Evolutionary conservation across 2,329 filamentous ascomycete species (phyloP), one percentile per base, ranked within the genome.

Genomic region (Penicillium oxalicum): DNA sequence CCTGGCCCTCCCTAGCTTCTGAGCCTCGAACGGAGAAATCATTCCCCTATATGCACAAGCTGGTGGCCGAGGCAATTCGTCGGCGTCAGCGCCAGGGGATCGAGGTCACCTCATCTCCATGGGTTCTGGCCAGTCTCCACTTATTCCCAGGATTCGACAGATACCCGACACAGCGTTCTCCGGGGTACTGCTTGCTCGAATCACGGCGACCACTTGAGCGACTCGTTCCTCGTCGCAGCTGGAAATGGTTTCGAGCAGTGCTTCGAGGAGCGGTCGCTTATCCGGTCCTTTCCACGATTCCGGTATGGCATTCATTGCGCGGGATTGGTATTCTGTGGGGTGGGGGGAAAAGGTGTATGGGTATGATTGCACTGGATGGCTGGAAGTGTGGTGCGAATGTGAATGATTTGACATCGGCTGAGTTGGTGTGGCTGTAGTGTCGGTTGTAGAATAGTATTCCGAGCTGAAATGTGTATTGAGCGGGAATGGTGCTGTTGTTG

Each of bases 151-250:
- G 25, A 60, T 55, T 34, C 47, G 54, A 41, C 57, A 61, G 3
- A 64, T 61, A 7, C 58, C 57, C 42, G 54, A 53, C 13, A 65
- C 56, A 12, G 62, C 62, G 3, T 61, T 61, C 40, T 65, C 62
- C 4, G 62, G 62, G 12, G 62, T 60, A 24, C 50, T 38, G 43
- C 62, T 65, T 4, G 42, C 50, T 5, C 62, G 61, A 12, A 65
- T 54, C 28, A 65, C 61, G 5, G 56, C 50, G n/a, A 65, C 47
- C 5, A 65, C 60, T 12, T 59, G 57, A 4, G 53, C 56, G 4
- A 65, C 51, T 24, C 44, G 49, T n/a, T 50, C 27, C 18, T 64
- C 62, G 40, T 64, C 58, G 38, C 62, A 65, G 42, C 54, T 58
- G 34, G 55, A 48, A 11, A 65, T 62, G 4, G 60, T 64, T 38